A percentile compares a stretch with the other conserved stretches of the same genome.
phyloP scores from a whole-genome alignment of 345 rosid genomes.

The Ricinus communis region DNA sequence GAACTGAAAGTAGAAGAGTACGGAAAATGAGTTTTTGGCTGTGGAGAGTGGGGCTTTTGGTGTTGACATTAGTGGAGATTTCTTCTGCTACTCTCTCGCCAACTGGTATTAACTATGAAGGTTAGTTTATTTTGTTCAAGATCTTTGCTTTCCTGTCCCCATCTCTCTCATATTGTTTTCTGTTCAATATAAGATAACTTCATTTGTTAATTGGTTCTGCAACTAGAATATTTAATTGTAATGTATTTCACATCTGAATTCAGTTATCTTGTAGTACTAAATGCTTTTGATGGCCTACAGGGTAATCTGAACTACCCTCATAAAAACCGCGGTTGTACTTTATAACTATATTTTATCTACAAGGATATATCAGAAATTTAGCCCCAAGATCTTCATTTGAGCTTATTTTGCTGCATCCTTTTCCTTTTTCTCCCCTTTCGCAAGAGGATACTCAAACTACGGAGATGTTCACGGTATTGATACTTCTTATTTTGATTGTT shows the following conservation, averaged over 20 bases:
- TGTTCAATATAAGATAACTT: background rate
- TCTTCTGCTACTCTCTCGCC: conserved; percentile 94
- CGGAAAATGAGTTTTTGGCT: conserved; percentile 45
- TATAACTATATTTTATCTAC: conserved; percentile 1
- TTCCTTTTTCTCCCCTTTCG: conserved; percentile 8
- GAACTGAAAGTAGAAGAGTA: conserved; percentile 21
- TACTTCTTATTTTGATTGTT: conserved; percentile 17
- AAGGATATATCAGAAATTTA: background rate
- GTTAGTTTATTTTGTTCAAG: conserved; percentile 38
- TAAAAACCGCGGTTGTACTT: background rate
- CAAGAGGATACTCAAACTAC: background rate
- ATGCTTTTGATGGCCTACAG: conserved; percentile 19
- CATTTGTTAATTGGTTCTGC: background rate
- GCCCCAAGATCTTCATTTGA: background rate
- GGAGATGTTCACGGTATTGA: background rate
- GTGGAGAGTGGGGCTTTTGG: conserved; percentile 53
- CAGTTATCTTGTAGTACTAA: conserved; percentile 13
- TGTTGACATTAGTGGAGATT: conserved; percentile 55
- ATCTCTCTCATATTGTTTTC: background rate
- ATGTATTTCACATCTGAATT: background rate
- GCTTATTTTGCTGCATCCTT: background rate
- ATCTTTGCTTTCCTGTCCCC: conserved; percentile 6
- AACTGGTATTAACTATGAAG: conserved; percentile 95
- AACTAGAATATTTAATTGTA: background rate
- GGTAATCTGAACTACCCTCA: conserved; percentile 10